A percentile compares a stretch with the other conserved stretches of the same genome.
These are phyloP conservation scores for Adansonia gregorii DNA, from an alignment of 441 rosid genomes.

Conservation along the genomic window DNA sequence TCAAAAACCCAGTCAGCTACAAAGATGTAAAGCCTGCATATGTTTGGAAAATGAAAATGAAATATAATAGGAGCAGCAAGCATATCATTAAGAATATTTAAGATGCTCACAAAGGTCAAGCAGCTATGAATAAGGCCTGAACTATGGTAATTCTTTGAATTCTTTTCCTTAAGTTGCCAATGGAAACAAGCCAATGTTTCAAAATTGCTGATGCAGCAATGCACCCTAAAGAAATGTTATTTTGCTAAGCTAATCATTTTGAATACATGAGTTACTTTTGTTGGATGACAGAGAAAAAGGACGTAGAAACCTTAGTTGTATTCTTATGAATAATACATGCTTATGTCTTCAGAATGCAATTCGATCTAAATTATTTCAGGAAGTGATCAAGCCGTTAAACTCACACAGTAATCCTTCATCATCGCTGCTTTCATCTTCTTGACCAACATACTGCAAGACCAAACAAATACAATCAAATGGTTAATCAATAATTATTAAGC, in stretches of 20 bases:
- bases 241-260: neutral
- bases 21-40: neutral
- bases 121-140: neutral
- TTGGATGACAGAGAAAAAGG: neutral
- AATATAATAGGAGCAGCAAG: neutral
- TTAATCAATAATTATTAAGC: neutral
- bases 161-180: neutral
- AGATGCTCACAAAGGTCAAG: neutral
- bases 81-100: neutral
- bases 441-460: conserved; percentile 51
- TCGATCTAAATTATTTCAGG: neutral
- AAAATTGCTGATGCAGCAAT: neutral
- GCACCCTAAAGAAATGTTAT: neutral
- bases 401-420: conserved; percentile 95
- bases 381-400: conserved; percentile 36
- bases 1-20: neutral
- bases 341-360: conserved; percentile 1
- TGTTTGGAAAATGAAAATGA: neutral
- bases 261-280: neutral
- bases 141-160: neutral
- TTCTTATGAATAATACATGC: neutral
- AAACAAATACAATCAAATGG: conserved; percentile 23
- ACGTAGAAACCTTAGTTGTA: neutral
- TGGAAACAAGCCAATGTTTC: neutral
- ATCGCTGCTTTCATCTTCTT: conserved; percentile 70